Evolutionary conservation across 106 monocot species (phyloP).

Genomic region (Dendrobium officinale): DNA sequence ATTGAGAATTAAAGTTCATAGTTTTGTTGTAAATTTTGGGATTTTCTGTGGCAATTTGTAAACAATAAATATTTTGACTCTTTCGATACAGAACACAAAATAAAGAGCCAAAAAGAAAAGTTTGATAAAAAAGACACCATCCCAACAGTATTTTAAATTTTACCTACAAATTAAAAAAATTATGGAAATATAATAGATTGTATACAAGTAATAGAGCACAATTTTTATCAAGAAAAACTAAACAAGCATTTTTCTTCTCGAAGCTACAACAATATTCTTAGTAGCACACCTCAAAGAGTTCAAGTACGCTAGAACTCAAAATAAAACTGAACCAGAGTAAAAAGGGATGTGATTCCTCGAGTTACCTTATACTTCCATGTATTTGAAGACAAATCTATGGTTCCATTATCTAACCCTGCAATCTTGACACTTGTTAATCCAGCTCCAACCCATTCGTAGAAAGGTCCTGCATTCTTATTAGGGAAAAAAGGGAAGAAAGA

Average conservation of each 20-base stretch:
- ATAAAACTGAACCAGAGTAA: background rate
- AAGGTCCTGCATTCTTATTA: conserved; percentile 92
- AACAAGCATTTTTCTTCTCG: background rate
- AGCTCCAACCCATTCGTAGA: conserved; percentile 96
- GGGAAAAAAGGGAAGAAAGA: conserved; percentile 7
- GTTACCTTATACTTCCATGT: conserved; percentile 83
- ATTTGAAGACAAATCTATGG: conserved; percentile 60
- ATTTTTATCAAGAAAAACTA: background rate
- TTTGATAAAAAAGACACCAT: background rate
- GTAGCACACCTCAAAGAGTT: background rate
- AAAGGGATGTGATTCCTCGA: conserved; percentile 4
- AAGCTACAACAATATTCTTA: background rate
- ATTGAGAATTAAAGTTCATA: background rate
- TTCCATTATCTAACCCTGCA: conserved; percentile 68
- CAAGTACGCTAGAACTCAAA: background rate
- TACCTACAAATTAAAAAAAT: background rate
- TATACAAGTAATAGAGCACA: background rate
- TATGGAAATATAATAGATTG: background rate
- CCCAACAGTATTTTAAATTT: background rate
- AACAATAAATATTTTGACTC: background rate
- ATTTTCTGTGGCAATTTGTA: background rate
- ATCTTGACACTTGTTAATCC: conserved; percentile 77
- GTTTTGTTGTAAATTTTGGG: background rate
- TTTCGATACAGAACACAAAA: background rate
- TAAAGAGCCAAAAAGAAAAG: background rate